phyloP scores from a whole-genome alignment of 192 early-diverging fungal species.

The Backusella morwellensis region DNA sequence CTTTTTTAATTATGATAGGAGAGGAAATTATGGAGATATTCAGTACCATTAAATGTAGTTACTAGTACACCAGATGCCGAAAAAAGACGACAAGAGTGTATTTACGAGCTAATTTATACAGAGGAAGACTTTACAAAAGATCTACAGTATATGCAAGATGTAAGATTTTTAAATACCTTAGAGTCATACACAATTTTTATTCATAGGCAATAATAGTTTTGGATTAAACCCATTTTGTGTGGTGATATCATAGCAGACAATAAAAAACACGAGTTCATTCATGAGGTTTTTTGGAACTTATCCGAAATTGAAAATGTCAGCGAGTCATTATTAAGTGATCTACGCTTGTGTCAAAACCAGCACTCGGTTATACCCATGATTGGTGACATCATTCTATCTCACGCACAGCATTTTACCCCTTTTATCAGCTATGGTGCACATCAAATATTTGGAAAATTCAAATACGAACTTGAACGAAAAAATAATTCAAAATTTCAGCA shows the following conservation, averaged over 20 bases:
- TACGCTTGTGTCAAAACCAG: constrained; percentile 63
- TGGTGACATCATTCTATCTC: constrained; percentile 79
- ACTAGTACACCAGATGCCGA: constrained; percentile 71
- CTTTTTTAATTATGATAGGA: not conserved
- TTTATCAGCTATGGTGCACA: constrained; percentile 87
- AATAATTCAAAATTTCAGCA: constrained; percentile 62
- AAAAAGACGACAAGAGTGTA: constrained; percentile 86
- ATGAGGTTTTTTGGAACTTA: constrained; percentile 79
- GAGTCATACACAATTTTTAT: not conserved
- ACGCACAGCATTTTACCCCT: constrained; percentile 68
- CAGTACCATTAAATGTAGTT: constrained; percentile 75
- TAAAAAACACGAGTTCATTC: constrained; percentile 70
- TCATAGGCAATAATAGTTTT: constrained; percentile 38
- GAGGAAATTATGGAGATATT: constrained; percentile 73
- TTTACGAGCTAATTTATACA: constrained; percentile 89
- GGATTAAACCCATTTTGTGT: constrained; percentile 63
- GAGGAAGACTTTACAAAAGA: constrained; percentile 90
- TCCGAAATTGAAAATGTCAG: constrained; percentile 64
- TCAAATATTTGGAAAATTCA: constrained; percentile 78
- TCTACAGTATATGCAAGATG: constrained; percentile 74
- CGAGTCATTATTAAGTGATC: constrained; percentile 53
- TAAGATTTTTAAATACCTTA: constrained; percentile 24
- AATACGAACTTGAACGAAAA: constrained; percentile 78
- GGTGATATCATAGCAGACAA: constrained; percentile 65
- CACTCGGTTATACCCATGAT: constrained; percentile 71